Base-by-base conservation (phyloP, 1,284 basidiomycete species). In the Inonotus obliquus region DNA sequence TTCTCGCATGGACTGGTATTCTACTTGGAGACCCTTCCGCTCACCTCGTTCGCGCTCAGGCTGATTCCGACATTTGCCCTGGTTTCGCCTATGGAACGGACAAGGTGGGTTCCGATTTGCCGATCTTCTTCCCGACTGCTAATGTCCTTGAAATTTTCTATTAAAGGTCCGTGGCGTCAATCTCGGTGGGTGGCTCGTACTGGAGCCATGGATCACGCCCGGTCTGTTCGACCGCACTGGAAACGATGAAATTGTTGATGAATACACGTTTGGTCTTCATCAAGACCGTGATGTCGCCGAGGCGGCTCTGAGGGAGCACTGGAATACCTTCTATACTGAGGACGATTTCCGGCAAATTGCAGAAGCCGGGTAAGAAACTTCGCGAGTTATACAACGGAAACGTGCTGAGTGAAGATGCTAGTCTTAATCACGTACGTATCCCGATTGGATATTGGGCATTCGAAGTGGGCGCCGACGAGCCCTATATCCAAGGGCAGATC, bases 361-460 rank as follows among this genome's bases (percentile, higher is more conserved):
- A 58, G 84, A 81, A 59, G 89, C 89, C 14, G 89, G 89, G 87
- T 87, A 70, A 21, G 59, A 27, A 73, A 65, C 66, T 51, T 57
- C 41, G 7, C 41, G 6, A 21, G 7, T n/a, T 44, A n/a, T n/a
- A 39, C 10, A 37, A 21, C n/a, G 35, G 37, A 19, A 0, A 32
- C 2, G 37, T 6, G 7, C 17, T 41, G 3, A 11, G 27, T n/a
- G 29, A 14, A 35, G 25, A 14, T 9, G 41, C 29, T n/a, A 90
- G 87, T 13, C 76, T 93, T 56, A 93, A 93, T 71, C 91, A 93
- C 71, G 89, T 94, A 63, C 85, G 94, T 47, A 76, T 97, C 39
- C 94, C 94, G 1, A 91, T 97, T 65, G 92, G 92, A 27, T 94
- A 89, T 73, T 97, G 95, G 95, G 94, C 94, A 1, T 94, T 92